A percentile compares a stretch with the other conserved stretches of the same genome.
Evolutionary conservation across 2,329 filamentous ascomycete species (phyloP).

Genomic region (Stachybotrys chartarum): DNA sequence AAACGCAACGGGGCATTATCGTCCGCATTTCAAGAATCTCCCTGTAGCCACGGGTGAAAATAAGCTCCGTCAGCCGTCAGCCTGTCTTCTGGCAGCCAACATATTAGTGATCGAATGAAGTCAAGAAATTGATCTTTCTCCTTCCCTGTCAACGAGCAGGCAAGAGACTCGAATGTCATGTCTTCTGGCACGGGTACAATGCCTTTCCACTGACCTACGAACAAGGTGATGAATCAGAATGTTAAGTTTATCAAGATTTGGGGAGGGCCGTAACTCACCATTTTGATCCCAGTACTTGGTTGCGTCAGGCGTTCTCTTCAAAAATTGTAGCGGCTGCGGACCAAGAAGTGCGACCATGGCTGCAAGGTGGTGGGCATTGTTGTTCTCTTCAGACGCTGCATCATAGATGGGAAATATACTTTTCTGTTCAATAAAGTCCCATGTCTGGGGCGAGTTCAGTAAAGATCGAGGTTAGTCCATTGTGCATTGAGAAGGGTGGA

Average conservation of each 20-base stretch:
- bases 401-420: constrained; percentile 16
- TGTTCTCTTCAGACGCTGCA: constrained; percentile 10
- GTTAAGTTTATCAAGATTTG: neutral
- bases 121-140: constrained; percentile 12
- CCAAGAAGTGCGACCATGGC: constrained; percentile 19
- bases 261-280: constrained; percentile 8
- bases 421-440: constrained; percentile 15
- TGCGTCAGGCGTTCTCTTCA: constrained; percentile 10
- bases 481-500: neutral
- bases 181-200: constrained; percentile 13
- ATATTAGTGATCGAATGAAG: constrained; percentile 12
- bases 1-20: no score
- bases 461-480: neutral
- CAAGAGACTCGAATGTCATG: constrained; percentile 10
- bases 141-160: constrained; percentile 3
- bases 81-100: constrained; percentile 18
- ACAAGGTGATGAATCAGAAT: no score
- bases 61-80: constrained; percentile 9
- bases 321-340: constrained; percentile 16
- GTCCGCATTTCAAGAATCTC: constrained; percentile 19
- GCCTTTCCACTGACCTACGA: constrained; percentile 16
- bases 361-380: constrained; percentile 19
- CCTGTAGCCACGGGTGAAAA: constrained; percentile 27
- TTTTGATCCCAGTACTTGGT: constrained; percentile 17
- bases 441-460: constrained; percentile 10